These are phyloP conservation scores for Botrytis tulipae DNA, from an alignment of 2,329 filamentous ascomycete species.

Conservation along the genomic window DNA sequence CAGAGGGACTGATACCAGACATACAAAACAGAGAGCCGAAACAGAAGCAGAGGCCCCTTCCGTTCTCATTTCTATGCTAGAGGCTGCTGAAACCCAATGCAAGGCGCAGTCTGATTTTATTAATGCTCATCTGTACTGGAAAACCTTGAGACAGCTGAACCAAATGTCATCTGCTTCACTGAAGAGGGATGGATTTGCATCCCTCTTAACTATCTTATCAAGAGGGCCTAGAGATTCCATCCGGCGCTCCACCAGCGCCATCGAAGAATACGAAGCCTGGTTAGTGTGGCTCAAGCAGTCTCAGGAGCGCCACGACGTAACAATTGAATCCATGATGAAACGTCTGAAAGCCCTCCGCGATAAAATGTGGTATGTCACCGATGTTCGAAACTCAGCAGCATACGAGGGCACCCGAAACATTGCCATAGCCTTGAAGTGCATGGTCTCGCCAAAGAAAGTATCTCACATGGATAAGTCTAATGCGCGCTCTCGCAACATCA, in stretches of 20 bases:
- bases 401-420: conserved; percentile 88
- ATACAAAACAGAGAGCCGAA: conserved; percentile 27
- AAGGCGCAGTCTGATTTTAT: conserved; percentile 80
- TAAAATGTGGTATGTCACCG: conserved; percentile 98
- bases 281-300: conserved; percentile 81
- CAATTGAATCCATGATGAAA: conserved; percentile 72
- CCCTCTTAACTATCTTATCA: conserved; percentile 71
- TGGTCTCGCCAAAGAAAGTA: conserved; percentile 64
- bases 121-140: conserved; percentile 81
- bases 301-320: conserved; percentile 72
- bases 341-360: conserved; percentile 75
- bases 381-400: conserved; percentile 83
- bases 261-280: conserved; percentile 78
- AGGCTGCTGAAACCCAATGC: conserved; percentile 73
- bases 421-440: conserved; percentile 82
- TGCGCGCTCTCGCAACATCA: conserved; percentile 41
- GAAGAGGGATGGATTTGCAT: conserved; percentile 66
- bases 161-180: conserved; percentile 59
- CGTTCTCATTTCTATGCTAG: conserved; percentile 69
- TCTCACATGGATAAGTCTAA: conserved; percentile 34
- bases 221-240: conserved; percentile 69
- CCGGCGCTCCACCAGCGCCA: conserved; percentile 65
- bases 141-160: conserved; percentile 72
- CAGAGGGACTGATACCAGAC: conserved; percentile 26
- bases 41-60: conserved; percentile 44